Evolutionary conservation across 2,329 filamentous ascomycete genomes (phyloP).

Genomic region (Ophiostoma pallidulum): DNA sequence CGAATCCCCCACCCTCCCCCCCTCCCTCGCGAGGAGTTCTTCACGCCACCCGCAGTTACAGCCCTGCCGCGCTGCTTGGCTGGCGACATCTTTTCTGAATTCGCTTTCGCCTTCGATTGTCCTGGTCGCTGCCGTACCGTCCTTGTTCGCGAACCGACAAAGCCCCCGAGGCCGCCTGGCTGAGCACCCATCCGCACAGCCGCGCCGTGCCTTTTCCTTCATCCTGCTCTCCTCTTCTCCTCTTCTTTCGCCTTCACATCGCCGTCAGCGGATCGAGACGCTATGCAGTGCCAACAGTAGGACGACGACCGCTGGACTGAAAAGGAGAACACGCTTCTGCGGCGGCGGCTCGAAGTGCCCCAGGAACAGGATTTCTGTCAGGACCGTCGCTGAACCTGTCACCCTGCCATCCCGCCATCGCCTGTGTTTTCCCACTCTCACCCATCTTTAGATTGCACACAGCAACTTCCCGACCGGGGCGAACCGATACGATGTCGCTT

Average conservation of each 20-base stretch:
- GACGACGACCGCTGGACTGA: background rate
- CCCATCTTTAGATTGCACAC: background rate
- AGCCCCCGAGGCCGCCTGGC: too few species aligned
- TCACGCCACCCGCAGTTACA: background rate
- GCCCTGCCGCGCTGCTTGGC: background rate
- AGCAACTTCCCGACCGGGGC: background rate
- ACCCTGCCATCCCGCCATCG: background rate
- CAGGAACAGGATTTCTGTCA: background rate
- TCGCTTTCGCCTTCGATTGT: background rate
- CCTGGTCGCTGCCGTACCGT: too few species aligned
- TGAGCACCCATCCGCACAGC: too few species aligned
- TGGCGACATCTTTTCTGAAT: background rate
- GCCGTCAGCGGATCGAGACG: background rate
- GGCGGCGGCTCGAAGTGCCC: background rate
- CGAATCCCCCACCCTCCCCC: background rate
- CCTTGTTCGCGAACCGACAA: too few species aligned
- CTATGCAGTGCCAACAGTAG: slow-evolving; percentile 6
- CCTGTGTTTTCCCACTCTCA: background rate
- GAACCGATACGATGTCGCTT: slow-evolving; percentile 49
- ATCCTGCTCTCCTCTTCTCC: too few species aligned
- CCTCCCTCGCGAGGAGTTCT: background rate
- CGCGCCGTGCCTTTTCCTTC: too few species aligned
- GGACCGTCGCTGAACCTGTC: background rate
- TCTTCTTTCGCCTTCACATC: background rate
- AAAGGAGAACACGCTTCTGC: background rate